Evolutionary conservation across 306 rosid genomes (phyloP), one percentile per base, ranked within the genome.

Genomic region (Neltuma alba): DNA sequence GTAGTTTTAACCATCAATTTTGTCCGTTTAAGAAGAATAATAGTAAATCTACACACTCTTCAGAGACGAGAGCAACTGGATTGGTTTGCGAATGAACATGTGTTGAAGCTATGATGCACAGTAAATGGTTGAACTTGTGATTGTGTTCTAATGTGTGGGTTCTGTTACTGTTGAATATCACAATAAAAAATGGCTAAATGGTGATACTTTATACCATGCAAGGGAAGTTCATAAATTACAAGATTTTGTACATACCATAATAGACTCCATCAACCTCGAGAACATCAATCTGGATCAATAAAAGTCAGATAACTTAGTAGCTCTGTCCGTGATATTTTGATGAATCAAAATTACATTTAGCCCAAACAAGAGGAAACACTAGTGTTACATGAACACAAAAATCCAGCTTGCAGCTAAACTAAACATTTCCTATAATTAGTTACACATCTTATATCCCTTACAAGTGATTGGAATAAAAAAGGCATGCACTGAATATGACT

Each of bases 221-320:
- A 64, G 42, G 5, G 34, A 6, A 64, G 40, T 10, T 2, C 36
- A 40, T 7, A 15, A 38, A 58, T 66, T 11, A 70, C 40, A 57
- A 48, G 74, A 30, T 60, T 21, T 54, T 41, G 18, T 76, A 44
- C 34, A 36, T 91, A 92, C 99, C 99, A 21, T 95, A 95, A 81
- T 92, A 95, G 78, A 41, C 82, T 81, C 99, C 99, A 76, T 90
- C 99, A 28, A 92, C 99, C 87, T 95, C 99, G 9, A 95, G 97
- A 72, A 95, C 95, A 84, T 95, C 99, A 84, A 95, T 92, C 99
- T 95, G 98, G 74, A 83, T 67, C 30, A 64, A 42, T 34, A n/a
- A 75, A 34, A 79, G 76, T 44, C 50, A 85, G 78, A 70, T 69
- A 66, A 66, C 41, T 81, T 71, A 78, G 79, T 62, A 83, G 62